These are phyloP conservation scores for Xerocomus minutiporus DNA, from an alignment of 1,284 basidiomycete genomes.

Conservation along the genomic window DNA sequence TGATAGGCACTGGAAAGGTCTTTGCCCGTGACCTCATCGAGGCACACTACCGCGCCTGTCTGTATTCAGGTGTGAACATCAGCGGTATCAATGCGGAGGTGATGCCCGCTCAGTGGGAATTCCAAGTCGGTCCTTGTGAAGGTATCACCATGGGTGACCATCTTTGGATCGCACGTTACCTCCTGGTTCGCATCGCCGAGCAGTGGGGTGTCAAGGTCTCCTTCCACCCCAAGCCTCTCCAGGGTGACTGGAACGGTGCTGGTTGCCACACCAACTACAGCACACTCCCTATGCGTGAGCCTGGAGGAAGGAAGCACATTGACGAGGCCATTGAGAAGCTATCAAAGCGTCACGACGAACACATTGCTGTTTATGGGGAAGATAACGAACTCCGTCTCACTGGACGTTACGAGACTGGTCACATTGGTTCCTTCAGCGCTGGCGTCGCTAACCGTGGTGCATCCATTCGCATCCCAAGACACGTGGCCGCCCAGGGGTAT, in stretches of 20 bases:
- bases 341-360: slow-evolving; percentile 77
- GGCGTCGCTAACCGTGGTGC: slow-evolving; percentile 98
- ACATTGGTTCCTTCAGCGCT: slow-evolving; percentile 89
- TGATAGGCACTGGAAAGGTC: slow-evolving; percentile 86
- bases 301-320: slow-evolving; percentile 92
- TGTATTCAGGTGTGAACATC: slow-evolving; percentile 97
- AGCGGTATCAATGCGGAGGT: slow-evolving; percentile 99
- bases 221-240: slow-evolving; percentile 98
- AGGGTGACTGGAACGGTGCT: slow-evolving; percentile 99
- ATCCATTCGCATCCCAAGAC: slow-evolving; percentile 90
- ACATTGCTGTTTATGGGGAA: slow-evolving; percentile 96
- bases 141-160: slow-evolving; percentile 99
- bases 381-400: slow-evolving; percentile 94
- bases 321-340: slow-evolving; percentile 93
- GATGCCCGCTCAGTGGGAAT: slow-evolving; percentile 99
- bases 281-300: slow-evolving; percentile 87
- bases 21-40: slow-evolving; percentile 99
- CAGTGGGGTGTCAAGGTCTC: slow-evolving; percentile 98
- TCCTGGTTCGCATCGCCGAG: slow-evolving; percentile 90
- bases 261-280: slow-evolving; percentile 96
- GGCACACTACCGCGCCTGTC: slow-evolving; percentile 96
- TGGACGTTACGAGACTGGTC: slow-evolving; percentile 94
- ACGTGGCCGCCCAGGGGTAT: slow-evolving; percentile 87
- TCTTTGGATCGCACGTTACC: slow-evolving; percentile 95
- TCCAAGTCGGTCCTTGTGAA: slow-evolving; percentile 98